A percentile compares a stretch with the other conserved stretches of the same genome.
phyloP scores from a whole-genome alignment of 352 stramenopile genomes.

The Phytophthora ohioensis region DNA sequence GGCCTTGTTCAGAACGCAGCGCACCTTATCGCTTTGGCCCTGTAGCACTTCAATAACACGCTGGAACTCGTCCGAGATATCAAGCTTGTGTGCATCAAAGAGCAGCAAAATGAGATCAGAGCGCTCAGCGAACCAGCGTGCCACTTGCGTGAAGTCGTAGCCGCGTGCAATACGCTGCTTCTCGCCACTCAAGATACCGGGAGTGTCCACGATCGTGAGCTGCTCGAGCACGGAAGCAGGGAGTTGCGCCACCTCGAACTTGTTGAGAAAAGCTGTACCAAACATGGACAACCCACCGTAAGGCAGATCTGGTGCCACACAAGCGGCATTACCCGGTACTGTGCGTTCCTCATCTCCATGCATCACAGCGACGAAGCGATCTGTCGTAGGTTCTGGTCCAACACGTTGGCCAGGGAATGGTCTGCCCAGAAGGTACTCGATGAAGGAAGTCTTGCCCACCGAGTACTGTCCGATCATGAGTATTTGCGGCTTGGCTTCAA shows the following conservation, averaged over 20 bases:
- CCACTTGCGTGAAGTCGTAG: conserved; percentile 96
- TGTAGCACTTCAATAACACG: conserved; percentile 96
- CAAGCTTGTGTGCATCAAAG: conserved; percentile 99
- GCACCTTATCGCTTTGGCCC: conserved; percentile 98
- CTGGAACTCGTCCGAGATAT: conserved; percentile 99
- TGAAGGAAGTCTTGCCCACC: conserved; percentile 99
- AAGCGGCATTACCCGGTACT: conserved; percentile 97
- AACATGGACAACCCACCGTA: conserved; percentile 96
- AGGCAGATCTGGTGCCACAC: conserved; percentile 94
- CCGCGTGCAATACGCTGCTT: conserved; percentile 97
- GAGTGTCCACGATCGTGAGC: conserved; percentile 98
- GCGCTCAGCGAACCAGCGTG: conserved; percentile 95
- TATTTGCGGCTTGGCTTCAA: conserved; percentile 98
- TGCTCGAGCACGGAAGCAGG: conserved; percentile 94
- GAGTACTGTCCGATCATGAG: conserved; percentile 98
- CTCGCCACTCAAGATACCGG: conserved; percentile 98
- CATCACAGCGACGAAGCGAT: conserved; percentile 98
- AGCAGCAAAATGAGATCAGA: conserved; percentile 98
- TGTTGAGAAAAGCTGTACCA: conserved; percentile 98
- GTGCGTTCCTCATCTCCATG: conserved; percentile 96
- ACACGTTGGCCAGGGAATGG: conserved; percentile 98
- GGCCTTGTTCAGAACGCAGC: conserved; percentile 99
- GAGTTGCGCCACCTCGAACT: conserved; percentile 97
- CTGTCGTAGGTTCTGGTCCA: conserved; percentile 98
- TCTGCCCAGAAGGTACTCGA: conserved; percentile 95